phyloP scores from a whole-genome alignment of 129 eudicot species.

The Helichrysum umbraculigerum region DNA sequence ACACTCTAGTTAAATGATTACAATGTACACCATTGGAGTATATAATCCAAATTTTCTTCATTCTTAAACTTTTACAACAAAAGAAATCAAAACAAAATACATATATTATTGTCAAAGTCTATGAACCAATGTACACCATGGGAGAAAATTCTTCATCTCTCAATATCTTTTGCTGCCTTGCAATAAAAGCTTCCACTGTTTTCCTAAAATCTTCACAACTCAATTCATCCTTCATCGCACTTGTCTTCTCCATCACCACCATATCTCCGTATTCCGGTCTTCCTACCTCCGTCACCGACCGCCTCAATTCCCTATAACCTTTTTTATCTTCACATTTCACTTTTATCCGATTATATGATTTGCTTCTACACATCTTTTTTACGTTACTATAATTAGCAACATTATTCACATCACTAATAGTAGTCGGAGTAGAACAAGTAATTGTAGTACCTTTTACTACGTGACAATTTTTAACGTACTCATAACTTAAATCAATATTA shows the following conservation, averaged over 20 bases:
- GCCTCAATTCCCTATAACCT: conserved; percentile 37
- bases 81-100: neutral
- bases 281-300: conserved; percentile 50
- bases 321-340: conserved; percentile 6
- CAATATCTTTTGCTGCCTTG: conserved; percentile 73
- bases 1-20: no score
- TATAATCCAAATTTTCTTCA: neutral
- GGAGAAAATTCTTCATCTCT: conserved; percentile 75
- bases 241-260: conserved; percentile 33
- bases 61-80: neutral
- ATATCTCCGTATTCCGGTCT: neutral
- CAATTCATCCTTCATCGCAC: conserved; percentile 37
- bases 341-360: conserved; percentile 45
- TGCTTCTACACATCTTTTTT: conserved; percentile 41
- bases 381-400: neutral
- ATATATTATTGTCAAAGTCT: neutral
- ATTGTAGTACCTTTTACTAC: neutral
- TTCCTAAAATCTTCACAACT: conserved; percentile 78
- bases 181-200: conserved; percentile 84
- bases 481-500: conserved; percentile 39
- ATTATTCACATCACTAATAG: neutral
- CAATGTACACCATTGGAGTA: no score
- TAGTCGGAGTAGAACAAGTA: neutral
- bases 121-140: conserved; percentile 37
- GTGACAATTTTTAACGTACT: conserved; percentile 42